Percentiles rank a stretch among this genome's conserved stretches.
Evolutionary conservation across 75 land plant species (phyloP).

Genomic region (Selaginella moellendorffii): DNA sequence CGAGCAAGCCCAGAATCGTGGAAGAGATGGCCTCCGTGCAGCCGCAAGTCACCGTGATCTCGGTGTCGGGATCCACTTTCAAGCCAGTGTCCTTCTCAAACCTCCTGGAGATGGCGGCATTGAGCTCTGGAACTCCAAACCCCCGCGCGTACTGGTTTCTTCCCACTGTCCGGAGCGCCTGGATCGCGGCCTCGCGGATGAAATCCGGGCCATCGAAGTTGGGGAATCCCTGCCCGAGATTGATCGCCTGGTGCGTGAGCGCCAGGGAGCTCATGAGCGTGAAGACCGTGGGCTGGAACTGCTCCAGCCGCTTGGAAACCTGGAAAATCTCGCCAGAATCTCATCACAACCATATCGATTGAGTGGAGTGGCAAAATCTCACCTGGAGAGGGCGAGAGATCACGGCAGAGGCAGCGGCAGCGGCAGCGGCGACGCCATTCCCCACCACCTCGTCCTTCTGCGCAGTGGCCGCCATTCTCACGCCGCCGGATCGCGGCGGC

Average conservation of each 20-base stretch:
- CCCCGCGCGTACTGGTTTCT: constrained; percentile 96
- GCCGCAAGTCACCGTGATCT: constrained; percentile 90
- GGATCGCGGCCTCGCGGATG: constrained; percentile 88
- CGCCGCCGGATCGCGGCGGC: no score
- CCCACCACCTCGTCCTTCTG: no score
- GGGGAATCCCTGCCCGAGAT: constrained; percentile 96
- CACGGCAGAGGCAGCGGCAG: no score
- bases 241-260: constrained; percentile 74
- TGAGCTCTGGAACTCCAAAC: constrained; percentile 68
- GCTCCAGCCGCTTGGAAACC: constrained; percentile 82
- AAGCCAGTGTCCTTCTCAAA: constrained; percentile 78
- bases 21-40: constrained; percentile 99
- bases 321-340: no score
- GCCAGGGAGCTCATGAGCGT: constrained; percentile 84
- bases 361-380: no score
- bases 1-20: constrained; percentile 72
- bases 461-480: no score
- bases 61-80: constrained; percentile 74
- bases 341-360: no score
- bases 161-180: constrained; percentile 65
- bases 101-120: constrained; percentile 65
- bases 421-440: no score
- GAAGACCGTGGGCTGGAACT: constrained; percentile 90
- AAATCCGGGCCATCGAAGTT: constrained; percentile 98
- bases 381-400: no score